Percentiles rank a stretch among this genome's conserved stretches.
Evolutionary conservation across 2,329 filamentous ascomycete genomes (phyloP).

Genomic region (Microthyrium microscopicum): DNA sequence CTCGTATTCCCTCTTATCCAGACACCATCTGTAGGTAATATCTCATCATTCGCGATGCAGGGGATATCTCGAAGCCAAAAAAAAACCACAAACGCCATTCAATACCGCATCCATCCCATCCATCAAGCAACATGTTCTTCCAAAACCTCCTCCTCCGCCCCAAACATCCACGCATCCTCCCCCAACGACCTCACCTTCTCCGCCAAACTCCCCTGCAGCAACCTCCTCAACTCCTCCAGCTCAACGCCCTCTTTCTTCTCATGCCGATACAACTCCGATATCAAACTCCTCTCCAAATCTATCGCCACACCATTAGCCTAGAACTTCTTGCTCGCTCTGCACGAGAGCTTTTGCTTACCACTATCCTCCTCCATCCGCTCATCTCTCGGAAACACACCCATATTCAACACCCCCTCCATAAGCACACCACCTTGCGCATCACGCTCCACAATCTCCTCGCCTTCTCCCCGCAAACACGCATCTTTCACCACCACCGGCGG

Average conservation of each 20-base stretch:
- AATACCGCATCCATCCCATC: not conserved
- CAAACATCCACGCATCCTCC: conserved; percentile 87
- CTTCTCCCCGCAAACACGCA: not conserved
- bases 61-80: not conserved
- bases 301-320: too few species aligned
- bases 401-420: not conserved
- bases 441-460: not conserved
- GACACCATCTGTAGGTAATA: too few species aligned
- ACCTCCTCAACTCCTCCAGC: too few species aligned
- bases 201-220: conserved; percentile 3
- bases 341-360: too few species aligned
- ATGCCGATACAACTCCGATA: too few species aligned
- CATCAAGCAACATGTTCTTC: not conserved
- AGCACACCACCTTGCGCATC: not conserved
- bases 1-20: too few species aligned
- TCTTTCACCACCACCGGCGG: not conserved
- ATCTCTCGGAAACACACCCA: not conserved
- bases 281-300: too few species aligned
- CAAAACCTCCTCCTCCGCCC: conserved; percentile 33
- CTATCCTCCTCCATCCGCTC: not conserved
- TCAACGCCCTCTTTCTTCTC: conserved; percentile 5
- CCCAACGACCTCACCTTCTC: conserved; percentile 28
- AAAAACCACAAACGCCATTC: not conserved
- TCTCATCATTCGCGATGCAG: not conserved
- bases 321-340: too few species aligned